These are phyloP conservation scores for Hirschfeldia incana DNA, from an alignment of 345 rosid genomes.

Conservation along the genomic window DNA sequence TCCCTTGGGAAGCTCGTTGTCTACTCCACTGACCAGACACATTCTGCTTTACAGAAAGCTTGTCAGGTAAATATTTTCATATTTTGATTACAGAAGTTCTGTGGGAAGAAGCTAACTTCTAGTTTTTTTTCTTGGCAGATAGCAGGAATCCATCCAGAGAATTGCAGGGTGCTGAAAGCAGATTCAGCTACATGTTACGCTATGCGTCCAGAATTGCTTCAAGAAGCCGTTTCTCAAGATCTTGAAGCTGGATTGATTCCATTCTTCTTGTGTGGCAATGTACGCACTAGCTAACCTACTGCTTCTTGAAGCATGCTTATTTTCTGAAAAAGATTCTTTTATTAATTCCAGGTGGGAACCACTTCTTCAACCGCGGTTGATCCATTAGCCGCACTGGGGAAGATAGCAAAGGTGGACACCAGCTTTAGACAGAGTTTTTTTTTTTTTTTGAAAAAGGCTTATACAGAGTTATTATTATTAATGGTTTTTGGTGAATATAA, in stretches of 20 bases:
- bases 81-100: not conserved
- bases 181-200: constrained; percentile 70
- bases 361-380: constrained; percentile 89
- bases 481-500: no score
- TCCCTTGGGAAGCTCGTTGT: constrained; percentile 74
- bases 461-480: no score
- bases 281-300: constrained; percentile 39
- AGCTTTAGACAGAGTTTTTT: not conserved
- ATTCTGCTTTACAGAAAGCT: constrained; percentile 79
- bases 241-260: constrained; percentile 70
- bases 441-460: no score
- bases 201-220: constrained; percentile 56
- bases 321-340: not conserved
- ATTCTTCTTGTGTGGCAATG: constrained; percentile 78
- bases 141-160: constrained; percentile 69
- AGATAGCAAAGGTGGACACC: constrained; percentile 61
- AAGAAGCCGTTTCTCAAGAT: constrained; percentile 63
- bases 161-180: constrained; percentile 63
- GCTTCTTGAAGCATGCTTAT: not conserved
- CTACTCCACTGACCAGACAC: constrained; percentile 87
- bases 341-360: constrained; percentile 65
- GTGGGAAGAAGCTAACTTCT: not conserved
- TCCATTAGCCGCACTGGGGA: constrained; percentile 64
- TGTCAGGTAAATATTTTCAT: constrained; percentile 56
- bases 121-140: constrained; percentile 51